Percentiles rank a stretch among this genome's conserved stretches.
Evolutionary conservation across 2,329 filamentous ascomycete genomes (phyloP).

Genomic region (Aspergillus oerlinghausenensis): DNA sequence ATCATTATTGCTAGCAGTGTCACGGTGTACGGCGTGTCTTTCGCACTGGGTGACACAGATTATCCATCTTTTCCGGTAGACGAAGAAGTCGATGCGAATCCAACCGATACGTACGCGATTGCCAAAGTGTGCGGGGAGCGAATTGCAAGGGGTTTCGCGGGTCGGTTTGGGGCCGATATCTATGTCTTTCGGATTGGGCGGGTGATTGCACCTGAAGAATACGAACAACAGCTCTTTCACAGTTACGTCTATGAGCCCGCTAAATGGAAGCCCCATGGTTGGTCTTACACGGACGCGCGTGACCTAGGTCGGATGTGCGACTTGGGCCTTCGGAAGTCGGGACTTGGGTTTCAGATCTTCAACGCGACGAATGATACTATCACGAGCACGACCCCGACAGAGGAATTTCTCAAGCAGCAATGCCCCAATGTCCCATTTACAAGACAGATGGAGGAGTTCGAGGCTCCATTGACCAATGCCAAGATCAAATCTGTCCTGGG

Average conservation of each 20-base stretch:
- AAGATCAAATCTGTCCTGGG: conserved; percentile 58
- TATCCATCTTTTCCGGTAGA: conserved; percentile 56
- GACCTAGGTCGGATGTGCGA: conserved; percentile 61
- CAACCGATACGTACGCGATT: conserved; percentile 59
- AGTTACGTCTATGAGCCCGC: conserved; percentile 48
- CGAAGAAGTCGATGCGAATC: conserved; percentile 56
- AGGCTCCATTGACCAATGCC: conserved; percentile 57
- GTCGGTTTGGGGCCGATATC: conserved; percentile 53
- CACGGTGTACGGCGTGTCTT: conserved; percentile 59
- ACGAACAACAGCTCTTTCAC: conserved; percentile 47
- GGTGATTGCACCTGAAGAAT: conserved; percentile 59
- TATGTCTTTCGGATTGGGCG: conserved; percentile 59
- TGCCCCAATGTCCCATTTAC: conserved; percentile 50
- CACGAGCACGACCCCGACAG: conserved; percentile 49
- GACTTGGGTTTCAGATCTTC: conserved; percentile 59
- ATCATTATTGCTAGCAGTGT: conserved; percentile 58
- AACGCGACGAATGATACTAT: conserved; percentile 62
- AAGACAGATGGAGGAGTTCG: conserved; percentile 53
- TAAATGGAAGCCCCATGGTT: conserved; percentile 54
- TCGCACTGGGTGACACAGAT: conserved; percentile 54
- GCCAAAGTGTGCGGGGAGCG: conserved; percentile 58
- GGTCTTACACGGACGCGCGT: conserved; percentile 60
- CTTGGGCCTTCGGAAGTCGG: conserved; percentile 48
- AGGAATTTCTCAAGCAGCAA: conserved; percentile 48
- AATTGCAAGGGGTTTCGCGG: conserved; percentile 53